Percentiles rank a stretch among this genome's conserved stretches.
Evolutionary conservation across 2,329 filamentous ascomycete species (phyloP).

Genomic region (Colletotrichum musae): DNA sequence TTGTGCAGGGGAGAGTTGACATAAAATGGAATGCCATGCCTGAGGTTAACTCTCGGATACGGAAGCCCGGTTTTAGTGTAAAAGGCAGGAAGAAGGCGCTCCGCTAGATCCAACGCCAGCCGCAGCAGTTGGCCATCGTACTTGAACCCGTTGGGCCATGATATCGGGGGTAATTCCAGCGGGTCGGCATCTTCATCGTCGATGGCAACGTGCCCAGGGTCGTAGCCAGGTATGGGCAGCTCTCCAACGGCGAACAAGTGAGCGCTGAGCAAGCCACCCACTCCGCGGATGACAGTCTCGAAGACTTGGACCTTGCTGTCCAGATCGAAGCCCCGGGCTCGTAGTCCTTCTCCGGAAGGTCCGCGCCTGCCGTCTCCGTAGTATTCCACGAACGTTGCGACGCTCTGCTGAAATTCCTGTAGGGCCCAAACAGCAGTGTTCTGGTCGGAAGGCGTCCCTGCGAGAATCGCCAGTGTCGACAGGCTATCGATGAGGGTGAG

Average conservation of each 20-base stretch:
- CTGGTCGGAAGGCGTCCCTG: conserved; percentile 76
- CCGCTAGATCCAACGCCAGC: conserved; percentile 88
- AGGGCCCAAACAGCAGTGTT: conserved; percentile 73
- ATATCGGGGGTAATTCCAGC: conserved; percentile 68
- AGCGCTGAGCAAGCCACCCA: conserved; percentile 91
- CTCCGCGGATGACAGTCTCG: conserved; percentile 94
- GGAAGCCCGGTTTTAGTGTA: conserved; percentile 92
- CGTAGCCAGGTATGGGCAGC: conserved; percentile 86
- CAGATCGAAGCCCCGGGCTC: conserved; percentile 88
- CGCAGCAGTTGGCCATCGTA: conserved; percentile 93
- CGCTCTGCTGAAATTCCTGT: conserved; percentile 83
- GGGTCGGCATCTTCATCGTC: conserved; percentile 53
- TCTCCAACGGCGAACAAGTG: conserved; percentile 95
- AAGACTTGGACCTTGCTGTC: conserved; percentile 99
- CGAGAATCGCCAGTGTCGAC: conserved; percentile 92
- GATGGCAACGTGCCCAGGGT: conserved; percentile 58
- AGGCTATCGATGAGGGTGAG: conserved; percentile 95
- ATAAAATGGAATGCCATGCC: conserved; percentile 93
- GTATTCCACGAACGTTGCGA: conserved; percentile 81
- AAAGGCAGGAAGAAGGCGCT: conserved; percentile 91
- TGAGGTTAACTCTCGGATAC: conserved; percentile 93
- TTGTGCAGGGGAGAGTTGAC: conserved; percentile 84
- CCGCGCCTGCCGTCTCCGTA: conserved; percentile 89
- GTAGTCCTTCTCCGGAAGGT: conserved; percentile 76
- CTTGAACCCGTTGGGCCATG: conserved; percentile 79